phyloP scores from a whole-genome alignment of 108 stramenopile genomes.

The Hondaea fermentalgiana region DNA sequence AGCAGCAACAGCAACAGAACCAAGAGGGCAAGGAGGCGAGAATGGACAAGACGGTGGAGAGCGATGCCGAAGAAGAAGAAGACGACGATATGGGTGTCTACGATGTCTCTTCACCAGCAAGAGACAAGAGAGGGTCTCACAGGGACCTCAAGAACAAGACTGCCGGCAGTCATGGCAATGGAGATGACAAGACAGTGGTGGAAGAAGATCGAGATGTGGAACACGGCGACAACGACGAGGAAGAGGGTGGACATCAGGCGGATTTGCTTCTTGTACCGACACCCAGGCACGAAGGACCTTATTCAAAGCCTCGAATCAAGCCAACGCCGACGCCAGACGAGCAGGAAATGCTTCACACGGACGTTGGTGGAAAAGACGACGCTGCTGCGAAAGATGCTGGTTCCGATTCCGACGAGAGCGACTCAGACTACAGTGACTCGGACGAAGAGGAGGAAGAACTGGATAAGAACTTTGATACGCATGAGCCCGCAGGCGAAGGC shows the following conservation, averaged over 20 bases:
- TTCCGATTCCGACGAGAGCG: background rate
- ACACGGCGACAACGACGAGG: background rate
- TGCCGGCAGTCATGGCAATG: no score
- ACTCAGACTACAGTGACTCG: background rate
- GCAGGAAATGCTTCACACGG: background rate
- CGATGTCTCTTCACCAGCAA: background rate
- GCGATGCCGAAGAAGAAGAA: background rate
- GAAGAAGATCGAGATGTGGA: no score
- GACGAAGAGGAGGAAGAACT: background rate
- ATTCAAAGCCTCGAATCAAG: background rate
- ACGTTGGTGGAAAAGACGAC: background rate
- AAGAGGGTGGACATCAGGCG: background rate
- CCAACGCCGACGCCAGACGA: slow-evolving; percentile 29
- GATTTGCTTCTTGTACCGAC: background rate
- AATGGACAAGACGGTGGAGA: background rate
- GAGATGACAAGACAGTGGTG: no score
- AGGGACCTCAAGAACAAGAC: no score
- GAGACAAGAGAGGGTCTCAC: background rate
- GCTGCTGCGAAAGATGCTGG: background rate
- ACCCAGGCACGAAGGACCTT: background rate
- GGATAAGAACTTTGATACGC: slow-evolving; percentile 3
- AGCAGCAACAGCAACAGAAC: no score
- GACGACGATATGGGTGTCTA: background rate
- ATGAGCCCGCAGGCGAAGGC: slow-evolving; percentile 23
- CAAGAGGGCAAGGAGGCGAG: no score